These are phyloP conservation scores for Aspergillus nanangensis DNA, from an alignment of 495 filamentous ascomycete genomes.

Conservation along the genomic window DNA sequence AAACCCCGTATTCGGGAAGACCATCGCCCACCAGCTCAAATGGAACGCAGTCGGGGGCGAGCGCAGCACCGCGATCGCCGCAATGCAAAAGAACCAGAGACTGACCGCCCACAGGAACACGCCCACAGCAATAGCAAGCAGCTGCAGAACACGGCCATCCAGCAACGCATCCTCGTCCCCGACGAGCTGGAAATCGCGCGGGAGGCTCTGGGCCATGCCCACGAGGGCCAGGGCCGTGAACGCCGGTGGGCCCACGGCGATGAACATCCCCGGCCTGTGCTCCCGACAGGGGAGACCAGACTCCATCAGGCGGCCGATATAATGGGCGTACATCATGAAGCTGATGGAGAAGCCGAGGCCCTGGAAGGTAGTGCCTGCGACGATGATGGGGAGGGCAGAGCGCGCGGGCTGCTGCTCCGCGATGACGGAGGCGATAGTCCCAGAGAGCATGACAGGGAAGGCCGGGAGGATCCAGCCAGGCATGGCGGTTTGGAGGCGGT, in stretches of 20 bases:
- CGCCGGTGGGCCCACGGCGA: conserved; percentile 62
- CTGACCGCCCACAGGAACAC: conserved; percentile 67
- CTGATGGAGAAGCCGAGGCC: conserved; percentile 41
- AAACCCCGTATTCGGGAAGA: conserved; percentile 46
- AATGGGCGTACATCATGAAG: conserved; percentile 48
- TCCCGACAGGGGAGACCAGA: conserved; percentile 49
- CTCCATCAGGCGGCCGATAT: conserved; percentile 55
- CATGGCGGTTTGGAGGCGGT: conserved; percentile 40
- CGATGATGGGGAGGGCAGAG: conserved; percentile 36
- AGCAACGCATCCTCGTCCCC: conserved; percentile 21
- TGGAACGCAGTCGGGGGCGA: conserved; percentile 47
- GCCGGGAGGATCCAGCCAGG: conserved; percentile 45
- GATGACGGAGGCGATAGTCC: conserved; percentile 44
- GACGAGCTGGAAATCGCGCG: conserved; percentile 30
- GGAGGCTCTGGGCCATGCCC: conserved; percentile 50
- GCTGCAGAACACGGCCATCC: conserved; percentile 35
- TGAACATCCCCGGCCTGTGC: conserved; percentile 62
- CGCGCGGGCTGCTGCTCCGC: conserved; percentile 31
- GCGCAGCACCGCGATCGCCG: conserved; percentile 49
- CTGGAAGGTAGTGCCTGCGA: conserved; percentile 43
- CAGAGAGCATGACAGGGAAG: conserved; percentile 45
- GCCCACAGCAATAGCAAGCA: conserved; percentile 46
- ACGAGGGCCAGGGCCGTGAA: conserved; percentile 72
- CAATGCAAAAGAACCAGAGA: conserved; percentile 68
- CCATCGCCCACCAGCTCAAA: conserved; percentile 48